A percentile compares a stretch with the other conserved stretches of the same genome.
Evolutionary conservation across 148 eudicot species (phyloP).

Genomic region (Chenopodium formosanum): DNA sequence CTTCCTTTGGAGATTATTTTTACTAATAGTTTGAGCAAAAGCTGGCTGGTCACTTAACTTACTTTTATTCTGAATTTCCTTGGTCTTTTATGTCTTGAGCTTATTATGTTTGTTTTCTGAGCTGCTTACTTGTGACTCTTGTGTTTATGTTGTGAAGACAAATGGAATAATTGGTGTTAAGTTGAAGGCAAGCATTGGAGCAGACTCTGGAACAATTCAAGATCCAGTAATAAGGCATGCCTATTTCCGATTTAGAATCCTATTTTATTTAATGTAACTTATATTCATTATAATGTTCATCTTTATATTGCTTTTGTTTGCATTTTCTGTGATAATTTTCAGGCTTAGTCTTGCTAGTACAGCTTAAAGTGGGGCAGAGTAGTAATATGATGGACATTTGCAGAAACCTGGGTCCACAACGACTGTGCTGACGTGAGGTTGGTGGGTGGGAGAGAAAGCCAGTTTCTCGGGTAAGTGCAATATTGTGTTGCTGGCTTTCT

Average conservation of each 20-base stretch:
- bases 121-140: slow-evolving; percentile 8
- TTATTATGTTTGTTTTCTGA: background rate
- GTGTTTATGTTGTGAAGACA: slow-evolving; percentile 37
- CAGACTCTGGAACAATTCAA: slow-evolving; percentile 32
- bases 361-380: slow-evolving; percentile 25
- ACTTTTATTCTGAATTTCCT: background rate
- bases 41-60: background rate
- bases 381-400: background rate
- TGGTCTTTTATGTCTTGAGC: background rate
- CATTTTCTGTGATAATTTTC: slow-evolving; percentile 23
- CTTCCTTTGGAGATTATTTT: background rate
- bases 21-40: background rate
- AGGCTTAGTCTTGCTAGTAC: slow-evolving; percentile 46
- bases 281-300: slow-evolving; percentile 18
- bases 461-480: slow-evolving; percentile 30
- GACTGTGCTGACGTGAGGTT: background rate
- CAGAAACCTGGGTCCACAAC: background rate
- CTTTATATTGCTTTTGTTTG: slow-evolving; percentile 43
- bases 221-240: slow-evolving; percentile 49
- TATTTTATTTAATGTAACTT: background rate
- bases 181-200: slow-evolving; percentile 30
- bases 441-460: slow-evolving; percentile 22
- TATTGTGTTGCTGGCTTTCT: slow-evolving; percentile 30
- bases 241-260: background rate
- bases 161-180: slow-evolving; percentile 29